Evolutionary conservation across 768 basidiomycete species (phyloP), one percentile per base, ranked within the genome.

Genomic region (Hysterangium stoloniferum): DNA sequence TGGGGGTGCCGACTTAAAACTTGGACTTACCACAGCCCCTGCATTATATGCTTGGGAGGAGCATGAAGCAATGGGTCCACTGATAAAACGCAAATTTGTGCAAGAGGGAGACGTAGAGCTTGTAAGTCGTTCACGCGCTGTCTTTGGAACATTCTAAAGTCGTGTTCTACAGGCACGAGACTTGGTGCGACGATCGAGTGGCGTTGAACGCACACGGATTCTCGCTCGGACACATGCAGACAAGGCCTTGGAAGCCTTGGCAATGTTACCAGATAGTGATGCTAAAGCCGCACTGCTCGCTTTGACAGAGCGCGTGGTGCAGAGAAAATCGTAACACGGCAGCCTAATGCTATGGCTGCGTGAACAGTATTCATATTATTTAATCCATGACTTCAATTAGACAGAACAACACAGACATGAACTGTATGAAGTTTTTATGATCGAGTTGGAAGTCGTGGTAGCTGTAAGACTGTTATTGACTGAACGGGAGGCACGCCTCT

Each of bases 1-100:
- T 0, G 82, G 84, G 0, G 88, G 87, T 15, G 86, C 90, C 1
- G 91, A 93, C 63, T 72, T 92, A 13, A 78, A 82, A 48, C 69
- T 92, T 0, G 89, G 90, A 0, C 73, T 92, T 49, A 88, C 96
- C 4, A 90, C 88, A 0, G 93, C 82, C 2, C 93, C 93, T 0
- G 79, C 81, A 1, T 66, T 96, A 31, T 95, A 84, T 61, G 92
- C 94, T 17, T 85, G 84, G 65, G 88, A 93, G 63, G 82, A 92
- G 61, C 75, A 86, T 62, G 78, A 81, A 56, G 56, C 59, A 1
- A 66, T 97, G 61, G 78, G 80, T 22, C 78, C 81, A 2, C 67
- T 96, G 53, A 89, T 98, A 53, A 73, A 74, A 41, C 80, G 94
- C 35, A 81, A 84, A 67, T 92, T 95, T 66, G 68, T 75, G 20